Base-by-base conservation (phyloP, 179 eudicot genomes). In the Gypsophila paniculata region DNA sequence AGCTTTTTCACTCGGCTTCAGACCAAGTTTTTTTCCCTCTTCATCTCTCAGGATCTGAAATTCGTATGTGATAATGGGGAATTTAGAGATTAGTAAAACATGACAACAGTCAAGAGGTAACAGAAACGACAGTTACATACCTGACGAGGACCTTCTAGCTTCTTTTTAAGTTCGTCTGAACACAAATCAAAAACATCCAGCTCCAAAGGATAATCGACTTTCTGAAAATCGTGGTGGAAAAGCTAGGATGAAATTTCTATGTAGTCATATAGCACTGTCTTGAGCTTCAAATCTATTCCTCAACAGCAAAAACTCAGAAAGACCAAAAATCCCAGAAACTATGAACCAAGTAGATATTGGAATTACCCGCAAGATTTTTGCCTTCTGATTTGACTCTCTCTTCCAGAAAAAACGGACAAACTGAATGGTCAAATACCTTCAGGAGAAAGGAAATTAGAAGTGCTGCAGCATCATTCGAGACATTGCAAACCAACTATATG, bases 351-450 rank as follows among this genome's bases (percentile, higher is more conserved):
- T 29, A 68, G 21, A 54, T 23, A 38, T 21, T 58, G 59, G 67
- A 68, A 23, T 81, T 87, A 92, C 99, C 96, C 97, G 82, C 69
- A 94, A 82, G 75, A 94, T 94, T 78, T 94, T 92, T 49, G 97
- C 97, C 89, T 94, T 94, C 83, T 94, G 99, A 67, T 91, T 94
- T 52, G 99, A 87, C 82, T 94, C 97, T 78, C 99, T 87, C 85
- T 91, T 94, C 99, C 99, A 94, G 84, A 94, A 94, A 83, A 94
- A 94, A 0, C 96, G 88, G 42, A 94, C 99, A 83, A 94, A 94
- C 73, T 92, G 99, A 79, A 94, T 83, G 71, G 96, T 88, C 87
- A 90, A 79, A 82, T 91, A 91, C 82, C 97, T 91, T 55, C 74
- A 76, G 72, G 75, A 74, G 78, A 17, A 77, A 52, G 36, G 42